Conservation (phyloP, 768 basidiomycete species). For the Daedalea quercina region DNA sequence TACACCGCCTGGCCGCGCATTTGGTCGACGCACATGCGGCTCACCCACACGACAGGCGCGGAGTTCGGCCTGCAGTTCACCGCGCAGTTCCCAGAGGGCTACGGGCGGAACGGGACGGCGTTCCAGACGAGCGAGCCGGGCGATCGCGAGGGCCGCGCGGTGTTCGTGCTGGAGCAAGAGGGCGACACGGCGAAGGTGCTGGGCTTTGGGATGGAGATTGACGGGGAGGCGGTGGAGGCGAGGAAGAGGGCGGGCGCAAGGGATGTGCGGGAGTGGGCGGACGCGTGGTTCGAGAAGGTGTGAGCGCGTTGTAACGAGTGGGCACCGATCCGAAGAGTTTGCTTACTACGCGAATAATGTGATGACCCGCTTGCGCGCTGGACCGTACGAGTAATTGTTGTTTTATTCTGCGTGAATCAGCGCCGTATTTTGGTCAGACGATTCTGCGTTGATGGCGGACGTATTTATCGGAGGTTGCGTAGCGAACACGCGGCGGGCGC, state of each 20-base stretch:
- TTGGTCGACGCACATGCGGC: conserved; percentile 30
- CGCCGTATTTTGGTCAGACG: no score
- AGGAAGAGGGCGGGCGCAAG: not conserved
- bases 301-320: no score
- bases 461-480: no score
- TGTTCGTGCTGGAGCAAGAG: conserved; percentile 4
- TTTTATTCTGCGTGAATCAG: no score
- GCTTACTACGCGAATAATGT: no score
- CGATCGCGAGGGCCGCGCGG: conserved; percentile 1
- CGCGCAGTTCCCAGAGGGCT: conserved; percentile 29
- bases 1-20: conserved; percentile 9
- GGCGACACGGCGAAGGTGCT: conserved; percentile 1
- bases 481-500: no score
- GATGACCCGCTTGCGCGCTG: no score
- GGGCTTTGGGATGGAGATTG: conserved; percentile 11
- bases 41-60: conserved; percentile 11
- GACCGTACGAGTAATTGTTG: no score
- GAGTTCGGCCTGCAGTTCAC: conserved; percentile 20
- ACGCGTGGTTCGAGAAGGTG: no score
- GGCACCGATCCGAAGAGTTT: no score
- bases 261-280: no score
- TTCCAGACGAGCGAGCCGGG: not conserved
- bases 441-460: no score
- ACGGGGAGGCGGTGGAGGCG: conserved; percentile 6
- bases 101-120: conserved; percentile 18